Percentiles rank a stretch among this genome's conserved stretches.
These are phyloP conservation scores for Gloeostereum incarnatum DNA, from an alignment of 768 basidiomycete genomes.

Conservation along the genomic window DNA sequence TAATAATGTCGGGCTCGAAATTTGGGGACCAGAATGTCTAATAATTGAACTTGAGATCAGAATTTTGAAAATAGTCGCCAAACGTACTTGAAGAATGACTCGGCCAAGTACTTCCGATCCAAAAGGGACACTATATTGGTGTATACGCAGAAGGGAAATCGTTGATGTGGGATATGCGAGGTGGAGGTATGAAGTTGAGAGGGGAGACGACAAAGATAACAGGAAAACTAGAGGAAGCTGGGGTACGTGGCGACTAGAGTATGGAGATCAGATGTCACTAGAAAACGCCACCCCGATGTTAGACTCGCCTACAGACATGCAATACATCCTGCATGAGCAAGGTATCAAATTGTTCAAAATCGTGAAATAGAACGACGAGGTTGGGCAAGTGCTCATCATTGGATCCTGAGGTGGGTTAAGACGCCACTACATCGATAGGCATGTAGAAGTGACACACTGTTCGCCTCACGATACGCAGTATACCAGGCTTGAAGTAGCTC, in stretches of 20 bases:
- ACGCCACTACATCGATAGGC: too few relatives aligned
- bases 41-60: conserved; percentile 9
- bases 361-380: conserved; percentile 56
- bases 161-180: conserved; percentile 49
- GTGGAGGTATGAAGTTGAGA: conserved; percentile 46
- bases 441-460: conserved; percentile 9
- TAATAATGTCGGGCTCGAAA: conserved; percentile 50
- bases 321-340: conserved; percentile 58
- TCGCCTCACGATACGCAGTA: conserved; percentile 2
- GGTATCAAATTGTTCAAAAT: conserved; percentile 67
- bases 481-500: conserved; percentile 54
- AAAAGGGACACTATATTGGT: conserved; percentile 38
- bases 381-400: too few relatives aligned
- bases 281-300: background rate
- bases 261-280: conserved; percentile 3
- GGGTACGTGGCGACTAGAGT: conserved; percentile 38
- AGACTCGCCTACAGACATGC: conserved; percentile 57
- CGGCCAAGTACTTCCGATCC: conserved; percentile 40
- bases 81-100: conserved; percentile 42
- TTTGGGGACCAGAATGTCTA: conserved; percentile 57
- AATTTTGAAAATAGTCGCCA: background rate
- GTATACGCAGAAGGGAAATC: conserved; percentile 46
- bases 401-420: too few relatives aligned
- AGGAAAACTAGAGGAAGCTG: conserved; percentile 58
- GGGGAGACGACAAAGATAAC: conserved; percentile 50